Evolutionary conservation across 148 eudicot species (phyloP), one percentile per base, ranked within the genome.

Genomic region (Diospyros kaki): DNA sequence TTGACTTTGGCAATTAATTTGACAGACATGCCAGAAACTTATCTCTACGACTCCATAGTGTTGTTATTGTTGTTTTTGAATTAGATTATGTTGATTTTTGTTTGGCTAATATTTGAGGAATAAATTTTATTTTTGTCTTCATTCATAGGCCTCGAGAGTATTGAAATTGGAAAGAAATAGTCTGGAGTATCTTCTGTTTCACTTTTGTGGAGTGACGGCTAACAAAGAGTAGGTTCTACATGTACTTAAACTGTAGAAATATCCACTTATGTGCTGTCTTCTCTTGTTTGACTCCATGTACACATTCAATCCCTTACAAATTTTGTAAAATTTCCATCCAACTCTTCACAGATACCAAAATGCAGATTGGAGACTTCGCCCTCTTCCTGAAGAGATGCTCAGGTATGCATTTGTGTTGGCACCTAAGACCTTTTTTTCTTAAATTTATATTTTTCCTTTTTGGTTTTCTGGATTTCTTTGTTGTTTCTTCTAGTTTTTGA

Each of bases 351-450:
- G 98, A 79, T 95, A 95, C 87, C 99, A 95, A 80, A 93, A 83
- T 83, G 99, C 99, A 75, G 99, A 95, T 78, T 95, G 99, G 99
- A 88, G 99, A 80, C 77, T 92, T 69, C 97, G 99, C 45, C 99
- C 99, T 73, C 93, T 95, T 73, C 96, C 99, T 45, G 79, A 53
- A 43, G 99, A 90, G 78, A 95, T 95, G 99, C 63, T 92, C 68
- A 91, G 87, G 98, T 94, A 84, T 14, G 73, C 74, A 18, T 69
- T 44, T 54, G 17, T 39, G 28, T 39, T 17, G 11, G 45, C 60
- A 72, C 78, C 40, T 9, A 28, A n/a, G 51, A 44, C 1, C 46
- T 15, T 77, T 2, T 12, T 43, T 62, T 64, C n/a, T 63, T 55
- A 28, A 28, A 10, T 66, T 48, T 58, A 67, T 67, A 11, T 11